phyloP scores from a whole-genome alignment of 441 rosid species.

The Gossypium gossypioides region DNA sequence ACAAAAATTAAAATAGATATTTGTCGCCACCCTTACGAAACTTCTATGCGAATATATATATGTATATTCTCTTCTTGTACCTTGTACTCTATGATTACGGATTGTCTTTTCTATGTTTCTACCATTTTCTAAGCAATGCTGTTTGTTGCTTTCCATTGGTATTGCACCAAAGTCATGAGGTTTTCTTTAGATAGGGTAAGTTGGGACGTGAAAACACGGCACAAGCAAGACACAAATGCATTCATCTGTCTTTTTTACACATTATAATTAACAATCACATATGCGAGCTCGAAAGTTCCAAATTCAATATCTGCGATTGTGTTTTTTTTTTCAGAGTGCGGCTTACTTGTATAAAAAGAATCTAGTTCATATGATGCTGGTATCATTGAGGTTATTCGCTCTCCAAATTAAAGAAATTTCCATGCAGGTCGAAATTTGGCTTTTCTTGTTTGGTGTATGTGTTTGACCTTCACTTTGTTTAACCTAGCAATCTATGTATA shows the following conservation, averaged over 20 bases:
- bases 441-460: neutral
- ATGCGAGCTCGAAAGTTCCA: too few relatives aligned
- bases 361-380: neutral
- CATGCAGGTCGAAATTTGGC: neutral
- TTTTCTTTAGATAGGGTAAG: neutral
- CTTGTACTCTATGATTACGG: neutral
- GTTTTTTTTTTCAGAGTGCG: neutral
- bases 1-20: neutral
- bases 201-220: neutral
- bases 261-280: neutral
- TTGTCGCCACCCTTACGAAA: neutral
- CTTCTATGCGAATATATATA: neutral
- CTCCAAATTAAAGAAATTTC: neutral
- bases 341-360: neutral
- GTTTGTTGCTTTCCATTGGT: neutral
- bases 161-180: neutral
- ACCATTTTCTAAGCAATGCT: neutral
- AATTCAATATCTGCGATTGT: neutral
- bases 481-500: neutral
- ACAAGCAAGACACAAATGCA: too few relatives aligned
- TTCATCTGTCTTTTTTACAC: neutral
- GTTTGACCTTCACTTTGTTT: neutral
- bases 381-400: neutral
- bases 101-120: neutral
- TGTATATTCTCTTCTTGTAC: neutral